These are phyloP conservation scores for Seiridium cupressi DNA, from an alignment of 2,329 filamentous ascomycete species.

Conservation along the genomic window DNA sequence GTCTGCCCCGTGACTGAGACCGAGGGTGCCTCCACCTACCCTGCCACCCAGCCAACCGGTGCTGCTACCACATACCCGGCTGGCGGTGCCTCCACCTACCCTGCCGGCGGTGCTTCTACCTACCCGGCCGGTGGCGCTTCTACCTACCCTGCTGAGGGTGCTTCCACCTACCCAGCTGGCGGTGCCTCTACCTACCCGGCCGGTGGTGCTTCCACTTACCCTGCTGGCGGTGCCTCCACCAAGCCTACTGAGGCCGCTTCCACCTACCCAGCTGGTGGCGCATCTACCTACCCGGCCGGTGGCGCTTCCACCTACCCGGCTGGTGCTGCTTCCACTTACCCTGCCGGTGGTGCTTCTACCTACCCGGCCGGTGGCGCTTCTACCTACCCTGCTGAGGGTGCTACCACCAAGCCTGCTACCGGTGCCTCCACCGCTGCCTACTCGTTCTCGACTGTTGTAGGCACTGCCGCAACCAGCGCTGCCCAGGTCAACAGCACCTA, in stretches of 20 bases:
- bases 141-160: constrained; percentile 3
- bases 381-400: constrained; percentile 3
- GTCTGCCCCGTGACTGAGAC: constrained; percentile 1
- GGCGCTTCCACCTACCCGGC: background rate
- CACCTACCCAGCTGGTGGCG: background rate
- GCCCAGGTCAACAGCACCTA: background rate
- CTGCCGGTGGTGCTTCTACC: background rate
- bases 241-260: background rate
- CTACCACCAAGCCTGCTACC: background rate
- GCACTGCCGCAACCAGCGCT: background rate
- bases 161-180: constrained; percentile 1
- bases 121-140: background rate
- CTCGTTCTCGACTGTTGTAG: background rate
- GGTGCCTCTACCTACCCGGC: constrained; percentile 1
- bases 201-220: background rate
- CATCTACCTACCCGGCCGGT: background rate
- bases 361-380: background rate
- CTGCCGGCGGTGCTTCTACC: background rate
- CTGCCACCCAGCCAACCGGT: background rate
- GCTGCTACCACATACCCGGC: background rate
- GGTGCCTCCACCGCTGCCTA: background rate
- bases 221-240: background rate
- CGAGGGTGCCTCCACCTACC: background rate
- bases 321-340: background rate
- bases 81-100: background rate